phyloP scores from a whole-genome alignment of 768 basidiomycete species.

The Neoboletus magnificus region DNA sequence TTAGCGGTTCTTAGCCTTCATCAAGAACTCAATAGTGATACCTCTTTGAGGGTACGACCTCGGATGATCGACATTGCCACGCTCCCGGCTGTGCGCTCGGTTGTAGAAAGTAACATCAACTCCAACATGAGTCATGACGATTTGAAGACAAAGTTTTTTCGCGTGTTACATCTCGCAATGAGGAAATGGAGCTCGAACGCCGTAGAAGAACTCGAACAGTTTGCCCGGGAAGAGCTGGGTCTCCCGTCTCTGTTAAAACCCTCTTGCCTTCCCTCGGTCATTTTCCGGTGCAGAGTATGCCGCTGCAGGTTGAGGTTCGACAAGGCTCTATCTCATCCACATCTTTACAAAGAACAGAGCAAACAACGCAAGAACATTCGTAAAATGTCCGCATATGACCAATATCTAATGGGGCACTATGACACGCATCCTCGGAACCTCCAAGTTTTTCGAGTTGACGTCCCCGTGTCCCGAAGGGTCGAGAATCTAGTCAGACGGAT shows the following conservation, averaged over 20 bases:
- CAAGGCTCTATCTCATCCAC: constrained; percentile 1
- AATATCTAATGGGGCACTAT: neutral
- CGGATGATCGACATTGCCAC: constrained; percentile 1
- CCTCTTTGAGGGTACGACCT: constrained; percentile 1
- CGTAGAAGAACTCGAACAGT: constrained; percentile 8
- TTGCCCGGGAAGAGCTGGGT: neutral
- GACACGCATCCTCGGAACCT: neutral
- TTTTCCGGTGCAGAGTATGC: constrained; percentile 11
- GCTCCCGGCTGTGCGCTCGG: neutral
- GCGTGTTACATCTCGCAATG: neutral
- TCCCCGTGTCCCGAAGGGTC: neutral
- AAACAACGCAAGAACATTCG: neutral
- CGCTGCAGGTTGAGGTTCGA: neutral
- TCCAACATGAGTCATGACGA: neutral
- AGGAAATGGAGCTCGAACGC: constrained; percentile 7
- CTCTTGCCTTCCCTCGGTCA: constrained; percentile 2
- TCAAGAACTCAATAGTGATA: neutral
- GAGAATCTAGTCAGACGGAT: constrained; percentile 10
- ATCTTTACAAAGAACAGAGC: constrained; percentile 1
- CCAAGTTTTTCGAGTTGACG: constrained; percentile 6
- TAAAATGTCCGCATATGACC: neutral
- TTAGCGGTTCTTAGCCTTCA: neutral
- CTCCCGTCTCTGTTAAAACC: constrained; percentile 2
- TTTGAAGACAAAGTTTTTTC: neutral
- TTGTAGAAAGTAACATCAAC: neutral